Evolutionary conservation across 352 stramenopile species (phyloP), one percentile per base, ranked within the genome.

Genomic region (Pythium volutum): DNA sequence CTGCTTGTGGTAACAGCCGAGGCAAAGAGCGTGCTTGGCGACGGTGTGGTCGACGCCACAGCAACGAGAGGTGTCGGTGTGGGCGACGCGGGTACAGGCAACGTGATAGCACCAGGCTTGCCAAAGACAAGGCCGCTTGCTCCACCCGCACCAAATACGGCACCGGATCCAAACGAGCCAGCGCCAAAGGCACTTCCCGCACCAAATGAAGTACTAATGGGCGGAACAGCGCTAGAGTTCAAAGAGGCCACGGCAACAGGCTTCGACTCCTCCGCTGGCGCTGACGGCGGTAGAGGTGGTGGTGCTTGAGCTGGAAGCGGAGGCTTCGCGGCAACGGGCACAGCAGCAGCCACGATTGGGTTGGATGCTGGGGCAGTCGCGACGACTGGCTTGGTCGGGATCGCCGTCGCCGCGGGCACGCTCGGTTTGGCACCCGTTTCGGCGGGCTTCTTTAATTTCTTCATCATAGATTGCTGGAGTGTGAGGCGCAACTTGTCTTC

Each of bases 101-200:
- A 59, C 3, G 78, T 85, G 56, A 93, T 91, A 12, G 31, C 31
- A 1, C 77, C 81, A 14, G 81, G 75, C 54, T 89, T 91, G 50
- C 84, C 84, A 64, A 93, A 93, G 26, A 91, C 77, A 5, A 93
- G 72, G 4, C 76, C 75, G 26, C 76, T 78, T 0, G 84, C 64
- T 25, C 52, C 52, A 6, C 51, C 51, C 2, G 51, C 51, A 23
- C 51, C 51, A 20, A 54, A 54, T 9, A 41, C 25, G 29, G 73
- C 69, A 20, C 67, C 48, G 43, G 70, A 42, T 14, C 62, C 43
- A 36, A 80, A 55, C 47, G 80, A 74, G 12, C 51, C 38, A 14
- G 52, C 52, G 8, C 52, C 52, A 29, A 55, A 55, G 20, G 3
- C 11, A 31, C 71, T 69, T 22, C 67, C 48, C 38, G 70, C 39